Conservation (phyloP, 108 stramenopile genomes). For the Fistulifera solaris region DNA sequence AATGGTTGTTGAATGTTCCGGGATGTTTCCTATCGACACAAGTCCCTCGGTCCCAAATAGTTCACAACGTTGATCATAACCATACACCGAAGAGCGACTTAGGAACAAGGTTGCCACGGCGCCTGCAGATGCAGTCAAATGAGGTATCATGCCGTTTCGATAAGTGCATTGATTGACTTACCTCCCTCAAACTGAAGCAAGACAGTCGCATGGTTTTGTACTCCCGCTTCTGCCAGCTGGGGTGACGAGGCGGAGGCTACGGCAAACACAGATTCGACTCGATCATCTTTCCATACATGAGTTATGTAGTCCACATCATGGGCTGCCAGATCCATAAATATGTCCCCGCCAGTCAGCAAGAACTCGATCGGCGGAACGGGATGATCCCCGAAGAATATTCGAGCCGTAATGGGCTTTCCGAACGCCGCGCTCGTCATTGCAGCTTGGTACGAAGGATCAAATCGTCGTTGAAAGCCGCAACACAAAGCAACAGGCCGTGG, state of each 20-base stretch:
- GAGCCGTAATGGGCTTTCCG: slow-evolving; percentile 31
- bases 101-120: slow-evolving; percentile 26
- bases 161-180: slow-evolving; percentile 10
- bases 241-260: slow-evolving; percentile 38
- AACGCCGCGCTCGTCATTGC: slow-evolving; percentile 13
- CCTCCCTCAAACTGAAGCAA: slow-evolving; percentile 38
- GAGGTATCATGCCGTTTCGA: slow-evolving; percentile 12
- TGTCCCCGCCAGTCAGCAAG: slow-evolving; percentile 54
- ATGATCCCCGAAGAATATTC: slow-evolving; percentile 63
- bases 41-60: slow-evolving; percentile 35
- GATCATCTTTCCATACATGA: slow-evolving; percentile 33
- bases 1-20: slow-evolving; percentile 25
- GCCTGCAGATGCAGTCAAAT: slow-evolving; percentile 12
- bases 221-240: slow-evolving; percentile 31
- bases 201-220: slow-evolving; percentile 66
- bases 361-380: slow-evolving; percentile 56
- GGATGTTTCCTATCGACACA: slow-evolving; percentile 29
- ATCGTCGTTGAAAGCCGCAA: slow-evolving; percentile 71
- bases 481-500: slow-evolving; percentile 29
- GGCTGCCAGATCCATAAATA: slow-evolving; percentile 53
- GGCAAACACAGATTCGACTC: slow-evolving; percentile 39
- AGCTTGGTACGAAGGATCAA: slow-evolving; percentile 50
- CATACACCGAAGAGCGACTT: slow-evolving; percentile 46
- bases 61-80: slow-evolving; percentile 76
- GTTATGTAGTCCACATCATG: slow-evolving; percentile 72